Base-by-base conservation (phyloP, 1,284 basidiomycete species). In the Abortiporus biennis region DNA sequence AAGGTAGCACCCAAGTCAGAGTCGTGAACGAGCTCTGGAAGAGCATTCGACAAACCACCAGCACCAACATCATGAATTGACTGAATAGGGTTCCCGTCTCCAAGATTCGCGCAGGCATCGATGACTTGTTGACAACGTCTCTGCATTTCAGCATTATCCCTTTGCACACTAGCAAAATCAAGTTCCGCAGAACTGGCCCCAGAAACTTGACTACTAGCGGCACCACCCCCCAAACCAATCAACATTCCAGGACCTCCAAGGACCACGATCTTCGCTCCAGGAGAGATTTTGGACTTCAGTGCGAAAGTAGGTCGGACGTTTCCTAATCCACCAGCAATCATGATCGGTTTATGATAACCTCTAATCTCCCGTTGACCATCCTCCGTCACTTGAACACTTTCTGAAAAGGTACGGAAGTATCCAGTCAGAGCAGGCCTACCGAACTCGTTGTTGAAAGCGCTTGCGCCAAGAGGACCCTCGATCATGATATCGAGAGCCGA, bases 341-440 rank as follows among this genome's bases (percentile, higher is more conserved):
- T 99, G 69, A 99, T 97, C 12, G 95, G 95, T 64, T 99, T 99
- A 69, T 99, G 96, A 68, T 97, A 99, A 0, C 95, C 95, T 45
- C 93, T 74, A n/a, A 94, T 72, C 58, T 93, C 84, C 2, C 58
- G 59, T 36, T 54, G 49, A 1, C 67, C 69, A 42, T 68, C 64
- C 27, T 64, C 59, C 9, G 66, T 62, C 13, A 69, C 57, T 11
- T 72, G 74, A 0, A 90, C 74, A 33, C 76, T 73, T 62, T 94
- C 85, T 15, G 81, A 75, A 65, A 93, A 95, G 0, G 93, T 93
- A 39, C 92, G 79, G 72, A 92, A 95, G 67, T 91, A 91, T 0
- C 90, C 89, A 3, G 79, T 71, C 51, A 88, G 75, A 40, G 76
- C 93, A 0, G 96, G 95, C 32, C 95, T 77, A 8, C 95, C 95